Conservation (phyloP, 163 green algal genomes). For the Smithsoniella earleae region DNA sequence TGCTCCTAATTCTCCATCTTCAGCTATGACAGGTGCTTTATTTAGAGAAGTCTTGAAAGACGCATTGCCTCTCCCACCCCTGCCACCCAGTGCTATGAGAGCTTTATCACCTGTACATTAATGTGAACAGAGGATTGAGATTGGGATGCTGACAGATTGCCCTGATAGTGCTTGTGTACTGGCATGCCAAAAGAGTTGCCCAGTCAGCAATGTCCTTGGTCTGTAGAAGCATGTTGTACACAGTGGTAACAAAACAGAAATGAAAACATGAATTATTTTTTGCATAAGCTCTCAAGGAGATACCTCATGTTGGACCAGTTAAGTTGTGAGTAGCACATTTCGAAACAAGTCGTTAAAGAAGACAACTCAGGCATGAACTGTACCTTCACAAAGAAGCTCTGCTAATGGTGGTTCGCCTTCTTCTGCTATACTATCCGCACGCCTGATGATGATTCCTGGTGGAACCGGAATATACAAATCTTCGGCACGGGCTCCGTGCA, state of each 20-base stretch:
- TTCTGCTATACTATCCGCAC: slow-evolving; percentile 40
- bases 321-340: too few relatives aligned
- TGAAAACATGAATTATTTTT: too few relatives aligned
- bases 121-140: too few relatives aligned
- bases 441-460: slow-evolving; percentile 77
- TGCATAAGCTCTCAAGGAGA: too few relatives aligned
- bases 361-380: too few relatives aligned
- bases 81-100: slow-evolving; percentile 66
- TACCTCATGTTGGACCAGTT: too few relatives aligned
- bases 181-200: too few relatives aligned
- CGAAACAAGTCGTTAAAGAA: too few relatives aligned
- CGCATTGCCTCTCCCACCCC: slow-evolving; percentile 84
- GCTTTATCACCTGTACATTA: slow-evolving; percentile 50
- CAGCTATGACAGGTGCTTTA: slow-evolving; percentile 64
- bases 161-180: too few relatives aligned
- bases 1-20: slow-evolving; percentile 49
- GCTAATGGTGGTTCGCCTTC: slow-evolving; percentile 53
- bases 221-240: too few relatives aligned
- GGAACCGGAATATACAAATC: slow-evolving; percentile 65
- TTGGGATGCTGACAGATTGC: too few relatives aligned
- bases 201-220: background rate
- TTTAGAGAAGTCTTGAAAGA: slow-evolving; percentile 78
- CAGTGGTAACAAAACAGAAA: too few relatives aligned
- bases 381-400: slow-evolving; percentile 58
- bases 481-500: slow-evolving; percentile 56